A percentile compares a stretch with the other conserved stretches of the same genome.
phyloP scores from a whole-genome alignment of 1,284 basidiomycete species.

The Boletus albobrunnescens region DNA sequence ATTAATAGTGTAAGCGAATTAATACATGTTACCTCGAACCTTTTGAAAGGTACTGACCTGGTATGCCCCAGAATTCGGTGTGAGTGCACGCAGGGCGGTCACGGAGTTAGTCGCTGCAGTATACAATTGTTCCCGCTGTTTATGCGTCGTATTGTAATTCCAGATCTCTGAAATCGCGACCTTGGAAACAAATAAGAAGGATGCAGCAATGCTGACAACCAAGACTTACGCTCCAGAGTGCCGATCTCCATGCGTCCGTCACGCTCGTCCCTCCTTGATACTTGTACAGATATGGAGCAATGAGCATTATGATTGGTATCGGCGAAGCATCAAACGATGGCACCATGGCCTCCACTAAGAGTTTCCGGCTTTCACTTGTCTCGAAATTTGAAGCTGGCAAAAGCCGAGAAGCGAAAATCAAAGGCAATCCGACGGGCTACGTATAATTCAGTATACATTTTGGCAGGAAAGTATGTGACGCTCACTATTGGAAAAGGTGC shows the following conservation, averaged over 20 bases:
- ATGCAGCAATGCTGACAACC: background rate
- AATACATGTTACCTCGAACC: background rate
- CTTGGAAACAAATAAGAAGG: background rate
- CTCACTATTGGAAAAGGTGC: background rate
- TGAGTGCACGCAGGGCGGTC: background rate
- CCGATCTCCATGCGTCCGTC: background rate
- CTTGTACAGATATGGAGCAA: background rate
- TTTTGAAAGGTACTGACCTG: background rate
- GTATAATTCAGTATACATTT: background rate
- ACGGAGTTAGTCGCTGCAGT: background rate
- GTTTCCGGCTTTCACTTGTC: background rate
- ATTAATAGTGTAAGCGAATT: background rate
- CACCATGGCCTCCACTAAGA: background rate
- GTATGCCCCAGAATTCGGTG: background rate
- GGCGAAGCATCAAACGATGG: background rate
- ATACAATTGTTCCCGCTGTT: background rate
- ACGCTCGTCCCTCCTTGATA: background rate
- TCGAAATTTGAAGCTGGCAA: background rate
- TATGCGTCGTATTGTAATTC: background rate
- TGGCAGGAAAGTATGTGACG: background rate
- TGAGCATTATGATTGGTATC: background rate
- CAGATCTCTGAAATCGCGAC: background rate
- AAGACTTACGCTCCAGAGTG: background rate
- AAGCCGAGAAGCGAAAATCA: background rate
- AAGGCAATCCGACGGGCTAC: background rate